Evolutionary conservation across 768 basidiomycete genomes (phyloP).

Genomic region (Pleurotus tuoliensis): DNA sequence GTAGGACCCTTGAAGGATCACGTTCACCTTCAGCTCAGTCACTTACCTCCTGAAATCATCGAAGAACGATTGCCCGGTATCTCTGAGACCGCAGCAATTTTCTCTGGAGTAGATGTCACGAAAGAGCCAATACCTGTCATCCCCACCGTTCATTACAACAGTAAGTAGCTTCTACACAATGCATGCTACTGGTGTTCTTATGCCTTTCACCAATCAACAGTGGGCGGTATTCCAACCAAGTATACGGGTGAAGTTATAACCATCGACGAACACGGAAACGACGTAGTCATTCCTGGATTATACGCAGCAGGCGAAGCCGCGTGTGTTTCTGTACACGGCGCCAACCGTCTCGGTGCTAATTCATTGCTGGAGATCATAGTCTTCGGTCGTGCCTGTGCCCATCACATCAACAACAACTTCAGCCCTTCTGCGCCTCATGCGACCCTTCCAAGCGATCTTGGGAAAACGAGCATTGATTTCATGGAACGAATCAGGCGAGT

Average conservation of each 20-base stretch:
- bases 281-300: constrained; percentile 89
- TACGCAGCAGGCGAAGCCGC: constrained; percentile 99
- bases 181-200: no score
- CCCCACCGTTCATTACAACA: constrained; percentile 97
- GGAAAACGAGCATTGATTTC: constrained; percentile 76
- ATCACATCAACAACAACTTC: constrained; percentile 89
- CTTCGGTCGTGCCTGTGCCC: constrained; percentile 95
- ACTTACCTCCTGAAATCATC: constrained; percentile 91
- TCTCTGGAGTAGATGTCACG: constrained; percentile 97
- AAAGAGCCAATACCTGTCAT: constrained; percentile 99
- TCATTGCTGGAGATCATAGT: constrained; percentile 98
- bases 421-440: constrained; percentile 89
- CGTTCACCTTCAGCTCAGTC: constrained; percentile 92
- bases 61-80: constrained; percentile 97
- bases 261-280: constrained; percentile 81
- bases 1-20: constrained; percentile 98
- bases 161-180: constrained; percentile 42
- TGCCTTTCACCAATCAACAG: constrained; percentile 29
- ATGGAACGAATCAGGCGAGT: constrained; percentile 76
- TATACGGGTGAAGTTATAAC: constrained; percentile 97
- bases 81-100: constrained; percentile 98
- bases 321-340: constrained; percentile 97
- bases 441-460: constrained; percentile 78
- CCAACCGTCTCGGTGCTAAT: constrained; percentile 98
- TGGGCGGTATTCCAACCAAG: constrained; percentile 98